A percentile compares a stretch with the other conserved stretches of the same genome.
Conservation (phyloP, 75 land plant genomes). For the Chamaecyparis obtusa region DNA sequence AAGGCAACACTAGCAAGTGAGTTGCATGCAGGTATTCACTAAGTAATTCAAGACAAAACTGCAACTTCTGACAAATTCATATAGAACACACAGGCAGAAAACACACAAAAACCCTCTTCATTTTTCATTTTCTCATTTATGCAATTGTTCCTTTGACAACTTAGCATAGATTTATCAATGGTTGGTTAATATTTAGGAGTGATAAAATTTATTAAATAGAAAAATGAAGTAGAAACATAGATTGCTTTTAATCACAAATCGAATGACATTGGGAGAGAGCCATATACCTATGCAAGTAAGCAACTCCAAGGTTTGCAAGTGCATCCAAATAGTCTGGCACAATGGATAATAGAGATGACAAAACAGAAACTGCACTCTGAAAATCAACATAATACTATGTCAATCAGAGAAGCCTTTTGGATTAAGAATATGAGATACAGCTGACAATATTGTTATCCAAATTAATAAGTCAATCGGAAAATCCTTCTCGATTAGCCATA, state of each 20-base stretch:
- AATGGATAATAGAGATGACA: slow-evolving; percentile 52
- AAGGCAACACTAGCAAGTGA: no score
- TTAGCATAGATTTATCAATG: no score
- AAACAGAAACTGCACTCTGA: slow-evolving; percentile 72
- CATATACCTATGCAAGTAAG: slow-evolving; percentile 67
- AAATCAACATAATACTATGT: slow-evolving; percentile 1
- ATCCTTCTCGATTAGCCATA: not conserved
- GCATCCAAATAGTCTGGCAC: slow-evolving; percentile 73
- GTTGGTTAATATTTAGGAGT: no score
- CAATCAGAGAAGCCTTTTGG: not conserved
- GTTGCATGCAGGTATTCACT: no score
- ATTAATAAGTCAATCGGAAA: slow-evolving; percentile 7
- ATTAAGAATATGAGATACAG: not conserved
- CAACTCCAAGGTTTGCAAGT: slow-evolving; percentile 81
- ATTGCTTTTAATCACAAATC: not conserved
- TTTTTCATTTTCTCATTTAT: no score
- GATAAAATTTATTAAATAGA: not conserved
- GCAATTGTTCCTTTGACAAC: no score
- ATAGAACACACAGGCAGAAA: no score
- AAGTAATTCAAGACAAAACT: no score
- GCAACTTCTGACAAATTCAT: no score
- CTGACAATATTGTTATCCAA: not conserved
- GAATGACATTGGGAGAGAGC: not conserved
- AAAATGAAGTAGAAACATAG: not conserved
- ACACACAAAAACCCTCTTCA: no score